Conservation (phyloP, 1,284 basidiomycete species). For the Phellinidium pouzarii region DNA sequence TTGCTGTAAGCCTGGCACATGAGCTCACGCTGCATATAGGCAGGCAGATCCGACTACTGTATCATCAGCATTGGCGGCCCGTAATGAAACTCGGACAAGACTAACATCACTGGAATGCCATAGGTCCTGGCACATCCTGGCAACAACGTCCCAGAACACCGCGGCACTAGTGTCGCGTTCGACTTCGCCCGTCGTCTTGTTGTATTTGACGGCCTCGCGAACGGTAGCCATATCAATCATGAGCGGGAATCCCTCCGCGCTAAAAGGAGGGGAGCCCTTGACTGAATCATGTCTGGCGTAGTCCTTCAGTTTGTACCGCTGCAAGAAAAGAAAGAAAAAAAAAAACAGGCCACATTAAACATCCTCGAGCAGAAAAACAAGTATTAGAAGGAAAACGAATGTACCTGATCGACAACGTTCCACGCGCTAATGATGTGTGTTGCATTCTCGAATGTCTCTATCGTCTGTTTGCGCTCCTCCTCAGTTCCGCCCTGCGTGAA, state of each 20-base stretch:
- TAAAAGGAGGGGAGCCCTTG: not conserved
- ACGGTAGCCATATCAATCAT: not conserved
- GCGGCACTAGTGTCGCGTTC: not conserved
- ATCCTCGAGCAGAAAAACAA: not conserved
- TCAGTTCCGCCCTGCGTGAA: not conserved
- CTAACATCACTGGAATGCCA: constrained; percentile 2
- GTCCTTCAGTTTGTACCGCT: constrained; percentile 2
- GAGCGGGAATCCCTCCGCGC: not conserved
- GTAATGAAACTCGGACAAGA: not conserved
- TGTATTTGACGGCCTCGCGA: not conserved
- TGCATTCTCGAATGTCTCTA: not conserved
- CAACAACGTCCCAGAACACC: not conserved
- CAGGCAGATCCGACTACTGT: not conserved
- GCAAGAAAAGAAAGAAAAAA: not conserved
- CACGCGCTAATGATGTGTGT: not conserved
- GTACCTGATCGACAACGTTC: constrained; percentile 6
- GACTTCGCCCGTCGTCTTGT: not conserved
- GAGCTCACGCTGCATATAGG: not conserved
- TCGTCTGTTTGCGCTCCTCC: not conserved
- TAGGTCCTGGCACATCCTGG: not conserved
- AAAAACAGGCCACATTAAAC: not conserved
- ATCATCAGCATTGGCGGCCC: not conserved
- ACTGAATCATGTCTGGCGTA: not conserved
- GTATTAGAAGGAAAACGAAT: not conserved
- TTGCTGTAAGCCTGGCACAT: not conserved